Conservation (phyloP, 148 eudicot species). For the Chenopodium suecicum region DNA sequence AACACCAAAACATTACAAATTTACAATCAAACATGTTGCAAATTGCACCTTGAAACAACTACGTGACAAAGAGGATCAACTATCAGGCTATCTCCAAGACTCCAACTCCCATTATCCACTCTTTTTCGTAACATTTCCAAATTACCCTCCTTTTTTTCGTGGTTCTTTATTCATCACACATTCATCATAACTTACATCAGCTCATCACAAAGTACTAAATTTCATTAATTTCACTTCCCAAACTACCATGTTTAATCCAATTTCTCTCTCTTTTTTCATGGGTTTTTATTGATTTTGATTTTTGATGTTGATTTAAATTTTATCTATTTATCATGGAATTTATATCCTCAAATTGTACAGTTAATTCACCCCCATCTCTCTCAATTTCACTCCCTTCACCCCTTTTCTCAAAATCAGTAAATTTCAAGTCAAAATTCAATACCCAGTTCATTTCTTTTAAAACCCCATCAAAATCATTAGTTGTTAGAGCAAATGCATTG, state of each 20-base stretch:
- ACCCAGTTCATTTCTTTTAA: slow-evolving; percentile 10
- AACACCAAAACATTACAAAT: no score
- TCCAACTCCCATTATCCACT: not conserved
- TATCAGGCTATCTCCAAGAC: not conserved
- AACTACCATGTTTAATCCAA: not conserved
- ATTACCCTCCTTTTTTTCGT: slow-evolving; percentile 2
- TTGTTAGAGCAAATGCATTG: slow-evolving; percentile 30
- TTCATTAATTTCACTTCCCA: not conserved
- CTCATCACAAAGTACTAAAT: not conserved
- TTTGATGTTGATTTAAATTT: slow-evolving; percentile 1
- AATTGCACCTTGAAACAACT: slow-evolving; percentile 1
- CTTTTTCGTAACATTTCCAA: slow-evolving; percentile 13
- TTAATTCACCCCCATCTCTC: slow-evolving; percentile 18
- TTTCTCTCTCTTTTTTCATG: not conserved
- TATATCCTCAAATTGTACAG: slow-evolving; percentile 12
- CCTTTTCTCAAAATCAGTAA: slow-evolving; percentile 9
- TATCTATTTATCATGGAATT: slow-evolving; percentile 27
- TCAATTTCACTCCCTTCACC: slow-evolving; percentile 6
- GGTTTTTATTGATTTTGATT: not conserved
- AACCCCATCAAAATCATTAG: slow-evolving; percentile 18
- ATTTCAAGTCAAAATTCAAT: slow-evolving; percentile 10
- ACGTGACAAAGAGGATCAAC: not conserved
- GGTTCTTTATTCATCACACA: slow-evolving; percentile 29
- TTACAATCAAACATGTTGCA: not conserved
- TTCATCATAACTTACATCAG: not conserved